Percentiles rank a stretch among this genome's conserved stretches.
Conservation (phyloP, 2,329 filamentous ascomycete species). For the Capronia coronata region DNA sequence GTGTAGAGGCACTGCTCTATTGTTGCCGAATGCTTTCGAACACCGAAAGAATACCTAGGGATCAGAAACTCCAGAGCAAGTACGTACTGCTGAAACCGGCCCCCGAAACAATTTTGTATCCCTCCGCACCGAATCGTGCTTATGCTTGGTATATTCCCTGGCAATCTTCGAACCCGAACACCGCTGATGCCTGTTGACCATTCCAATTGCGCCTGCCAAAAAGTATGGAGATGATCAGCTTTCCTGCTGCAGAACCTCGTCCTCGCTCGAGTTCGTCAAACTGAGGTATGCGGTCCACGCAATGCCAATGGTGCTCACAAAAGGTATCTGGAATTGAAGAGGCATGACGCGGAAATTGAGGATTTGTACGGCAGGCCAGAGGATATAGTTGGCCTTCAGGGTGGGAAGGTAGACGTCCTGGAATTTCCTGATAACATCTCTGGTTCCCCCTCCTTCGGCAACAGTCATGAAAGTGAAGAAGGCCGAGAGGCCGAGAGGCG, state of each 20-base stretch:
- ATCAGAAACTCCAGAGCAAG: background rate
- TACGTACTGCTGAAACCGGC: background rate
- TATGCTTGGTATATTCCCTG: background rate
- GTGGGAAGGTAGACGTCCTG: constrained; percentile 90
- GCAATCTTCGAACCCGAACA: constrained; percentile 2
- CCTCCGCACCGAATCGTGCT: background rate
- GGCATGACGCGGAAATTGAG: constrained; percentile 95
- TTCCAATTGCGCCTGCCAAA: background rate
- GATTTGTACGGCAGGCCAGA: constrained; percentile 94
- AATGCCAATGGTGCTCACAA: constrained; percentile 91
- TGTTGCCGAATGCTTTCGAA: too few relatives aligned
- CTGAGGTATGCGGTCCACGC: constrained; percentile 97
- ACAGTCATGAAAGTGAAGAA: constrained; percentile 98
- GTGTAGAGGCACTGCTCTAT: too few relatives aligned
- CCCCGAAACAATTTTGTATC: background rate
- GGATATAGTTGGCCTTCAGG: constrained; percentile 87
- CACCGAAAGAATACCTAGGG: too few relatives aligned
- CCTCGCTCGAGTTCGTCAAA: constrained; percentile 78
- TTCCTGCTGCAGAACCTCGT: constrained; percentile 39
- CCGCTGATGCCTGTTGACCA: constrained; percentile 1
- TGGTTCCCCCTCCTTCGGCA: constrained; percentile 79
- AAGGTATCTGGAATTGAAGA: constrained; percentile 92
- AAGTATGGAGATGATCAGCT: background rate
- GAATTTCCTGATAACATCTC: constrained; percentile 76
- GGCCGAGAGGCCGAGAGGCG: constrained; percentile 73